A percentile compares a stretch with the other conserved stretches of the same genome.
These are phyloP conservation scores for Linum usitatissimum DNA, from an alignment of 345 rosid genomes.

Conservation along the genomic window DNA sequence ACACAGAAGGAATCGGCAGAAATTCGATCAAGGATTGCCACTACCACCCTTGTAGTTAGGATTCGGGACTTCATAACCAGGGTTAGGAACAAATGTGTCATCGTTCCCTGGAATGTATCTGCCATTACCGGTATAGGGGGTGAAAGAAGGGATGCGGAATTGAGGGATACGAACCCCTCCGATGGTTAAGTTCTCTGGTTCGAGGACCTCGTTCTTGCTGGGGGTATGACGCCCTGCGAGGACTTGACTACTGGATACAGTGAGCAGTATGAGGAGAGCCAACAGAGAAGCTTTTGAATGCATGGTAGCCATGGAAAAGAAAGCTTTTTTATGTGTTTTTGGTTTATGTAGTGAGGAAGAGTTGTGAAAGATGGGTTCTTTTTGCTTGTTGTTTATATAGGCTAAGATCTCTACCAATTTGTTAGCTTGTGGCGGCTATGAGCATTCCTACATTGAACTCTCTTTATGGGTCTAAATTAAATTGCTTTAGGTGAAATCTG, in stretches of 20 bases:
- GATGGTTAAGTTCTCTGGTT: conserved; percentile 33
- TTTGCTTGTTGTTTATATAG: conserved; percentile 17
- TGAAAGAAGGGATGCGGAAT: conserved; percentile 19
- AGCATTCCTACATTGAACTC: neutral
- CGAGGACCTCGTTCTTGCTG: conserved; percentile 29
- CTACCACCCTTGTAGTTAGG: conserved; percentile 25
- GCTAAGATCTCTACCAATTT: conserved; percentile 7
- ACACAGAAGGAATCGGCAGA: neutral
- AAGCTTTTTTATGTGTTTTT: neutral
- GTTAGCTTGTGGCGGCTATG: conserved; percentile 27
- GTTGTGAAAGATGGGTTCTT: neutral
- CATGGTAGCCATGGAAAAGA: conserved; percentile 26
- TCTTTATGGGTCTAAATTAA: neutral
- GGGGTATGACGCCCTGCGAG: conserved; percentile 32
- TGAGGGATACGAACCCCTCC: conserved; percentile 69
- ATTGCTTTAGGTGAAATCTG: too few relatives aligned
- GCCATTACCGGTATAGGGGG: conserved; percentile 24
- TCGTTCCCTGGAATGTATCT: conserved; percentile 48
- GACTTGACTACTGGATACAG: conserved; percentile 26
- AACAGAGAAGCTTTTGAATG: conserved; percentile 8
- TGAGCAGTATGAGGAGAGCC: conserved; percentile 25
- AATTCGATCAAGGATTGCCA: conserved; percentile 31
- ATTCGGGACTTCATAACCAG: conserved; percentile 47
- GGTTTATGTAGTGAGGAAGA: conserved; percentile 8
- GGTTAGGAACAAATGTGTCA: conserved; percentile 52